Evolutionary conservation across 768 basidiomycete genomes (phyloP).

Genomic region (Clitopilus hobsonii): DNA sequence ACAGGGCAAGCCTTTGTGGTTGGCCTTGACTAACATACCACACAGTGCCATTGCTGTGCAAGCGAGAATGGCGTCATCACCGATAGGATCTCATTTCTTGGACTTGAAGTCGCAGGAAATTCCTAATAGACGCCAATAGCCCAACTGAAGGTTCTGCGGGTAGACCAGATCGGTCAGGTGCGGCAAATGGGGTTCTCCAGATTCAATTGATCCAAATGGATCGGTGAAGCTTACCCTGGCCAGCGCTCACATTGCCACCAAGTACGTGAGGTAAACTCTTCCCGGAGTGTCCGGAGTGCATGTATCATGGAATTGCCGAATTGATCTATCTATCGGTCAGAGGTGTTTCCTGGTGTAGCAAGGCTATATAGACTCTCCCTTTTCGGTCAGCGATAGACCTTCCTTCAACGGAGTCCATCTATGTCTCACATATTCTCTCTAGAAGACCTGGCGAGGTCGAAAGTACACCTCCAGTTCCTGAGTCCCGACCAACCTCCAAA

Average conservation of each 20-base stretch:
- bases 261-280: not conserved
- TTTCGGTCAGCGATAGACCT: not conserved
- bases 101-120: not conserved
- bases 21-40: not conserved
- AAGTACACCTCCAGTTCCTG: not conserved
- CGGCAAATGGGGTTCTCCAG: not conserved
- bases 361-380: not conserved
- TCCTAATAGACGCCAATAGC: not conserved
- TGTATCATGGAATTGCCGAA: not conserved
- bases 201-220: not conserved
- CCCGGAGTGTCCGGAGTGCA: not conserved
- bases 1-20: not conserved
- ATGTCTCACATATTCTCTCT: not conserved
- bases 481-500: not conserved
- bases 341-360: not conserved
- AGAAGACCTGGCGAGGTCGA: not conserved
- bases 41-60: too few relatives aligned
- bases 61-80: too few relatives aligned
- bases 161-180: not conserved
- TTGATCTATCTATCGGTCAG: not conserved
- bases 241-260: conserved; percentile 1
- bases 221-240: not conserved
- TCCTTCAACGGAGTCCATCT: not conserved
- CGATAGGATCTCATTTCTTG: too few relatives aligned
- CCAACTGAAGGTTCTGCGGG: not conserved